These are phyloP conservation scores for Phytopythium mirpurense DNA, from an alignment of 352 stramenopile genomes.

Conservation along the genomic window DNA sequence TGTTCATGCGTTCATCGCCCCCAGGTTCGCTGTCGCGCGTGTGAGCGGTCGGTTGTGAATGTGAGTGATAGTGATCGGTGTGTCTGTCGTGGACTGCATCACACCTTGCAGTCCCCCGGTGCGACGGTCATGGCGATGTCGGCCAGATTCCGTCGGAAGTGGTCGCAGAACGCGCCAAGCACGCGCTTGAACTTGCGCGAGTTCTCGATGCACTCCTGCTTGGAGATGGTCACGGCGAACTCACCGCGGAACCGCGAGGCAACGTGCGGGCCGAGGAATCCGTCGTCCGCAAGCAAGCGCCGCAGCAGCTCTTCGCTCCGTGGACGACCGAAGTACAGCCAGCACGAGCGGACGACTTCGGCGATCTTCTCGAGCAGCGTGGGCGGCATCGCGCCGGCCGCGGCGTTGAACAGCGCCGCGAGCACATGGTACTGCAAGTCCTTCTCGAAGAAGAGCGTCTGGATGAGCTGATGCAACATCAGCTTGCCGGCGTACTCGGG, in stretches of 20 bases:
- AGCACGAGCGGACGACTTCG: constrained; percentile 71
- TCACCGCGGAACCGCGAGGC: constrained; percentile 40
- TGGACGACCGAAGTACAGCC: constrained; percentile 58
- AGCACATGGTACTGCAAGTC: constrained; percentile 71
- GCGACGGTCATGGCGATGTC: constrained; percentile 6
- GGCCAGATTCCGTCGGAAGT: constrained; percentile 60
- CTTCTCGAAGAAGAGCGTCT: constrained; percentile 74
- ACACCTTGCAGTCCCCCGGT: constrained; percentile 6
- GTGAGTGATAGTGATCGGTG: neutral
- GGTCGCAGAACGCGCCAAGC: constrained; percentile 68
- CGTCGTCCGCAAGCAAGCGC: constrained; percentile 52
- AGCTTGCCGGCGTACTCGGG: constrained; percentile 49
- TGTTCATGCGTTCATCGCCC: too few relatives aligned
- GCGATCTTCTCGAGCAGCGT: constrained; percentile 59
- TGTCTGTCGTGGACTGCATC: neutral
- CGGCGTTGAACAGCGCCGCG: constrained; percentile 62
- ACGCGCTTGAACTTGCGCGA: constrained; percentile 78
- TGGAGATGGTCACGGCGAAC: constrained; percentile 56
- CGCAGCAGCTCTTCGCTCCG: constrained; percentile 59
- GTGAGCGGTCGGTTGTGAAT: neutral
- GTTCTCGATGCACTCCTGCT: constrained; percentile 61
- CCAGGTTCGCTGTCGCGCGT: too few relatives aligned
- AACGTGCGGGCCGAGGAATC: constrained; percentile 59
- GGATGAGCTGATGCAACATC: constrained; percentile 55
- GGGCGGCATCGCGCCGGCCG: constrained; percentile 46